Conservation (phyloP, 352 stramenopile genomes). For the Phytopythium montanum region DNA sequence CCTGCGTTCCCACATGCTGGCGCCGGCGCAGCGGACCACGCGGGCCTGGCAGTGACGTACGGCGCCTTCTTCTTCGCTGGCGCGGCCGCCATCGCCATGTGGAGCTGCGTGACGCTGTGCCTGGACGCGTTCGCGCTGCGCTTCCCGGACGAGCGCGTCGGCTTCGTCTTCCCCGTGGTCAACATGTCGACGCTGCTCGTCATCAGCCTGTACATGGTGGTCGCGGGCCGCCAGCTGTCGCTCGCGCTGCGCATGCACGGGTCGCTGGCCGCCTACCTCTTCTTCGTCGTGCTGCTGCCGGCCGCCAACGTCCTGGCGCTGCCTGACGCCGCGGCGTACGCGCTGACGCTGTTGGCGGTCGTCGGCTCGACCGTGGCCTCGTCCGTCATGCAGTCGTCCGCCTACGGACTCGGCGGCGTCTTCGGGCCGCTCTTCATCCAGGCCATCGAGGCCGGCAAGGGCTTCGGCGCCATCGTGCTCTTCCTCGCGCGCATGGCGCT, state of each 20-base stretch:
- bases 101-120: slow-evolving; percentile 72
- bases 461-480: slow-evolving; percentile 68
- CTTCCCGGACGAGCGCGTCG: slow-evolving; percentile 60
- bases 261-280: slow-evolving; percentile 45
- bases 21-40: slow-evolving; percentile 17
- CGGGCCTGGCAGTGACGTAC: slow-evolving; percentile 63
- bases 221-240: slow-evolving; percentile 58
- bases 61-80: slow-evolving; percentile 73
- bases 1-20: slow-evolving; percentile 5
- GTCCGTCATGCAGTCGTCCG: slow-evolving; percentile 67
- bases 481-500: slow-evolving; percentile 56
- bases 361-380: slow-evolving; percentile 62
- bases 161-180: slow-evolving; percentile 79
- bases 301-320: slow-evolving; percentile 57
- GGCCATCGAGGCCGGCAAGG: slow-evolving; percentile 75
- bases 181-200: slow-evolving; percentile 84
- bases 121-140: slow-evolving; percentile 66
- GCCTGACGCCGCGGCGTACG: slow-evolving; percentile 40
- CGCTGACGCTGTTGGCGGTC: slow-evolving; percentile 52
- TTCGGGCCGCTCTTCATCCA: slow-evolving; percentile 77
- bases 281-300: slow-evolving; percentile 55
- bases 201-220: slow-evolving; percentile 78
- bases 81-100: slow-evolving; percentile 69
- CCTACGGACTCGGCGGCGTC: slow-evolving; percentile 74
- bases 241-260: slow-evolving; percentile 54